phyloP scores from a whole-genome alignment of 108 stramenopile species.

The Aureococcus anophagefferens region DNA sequence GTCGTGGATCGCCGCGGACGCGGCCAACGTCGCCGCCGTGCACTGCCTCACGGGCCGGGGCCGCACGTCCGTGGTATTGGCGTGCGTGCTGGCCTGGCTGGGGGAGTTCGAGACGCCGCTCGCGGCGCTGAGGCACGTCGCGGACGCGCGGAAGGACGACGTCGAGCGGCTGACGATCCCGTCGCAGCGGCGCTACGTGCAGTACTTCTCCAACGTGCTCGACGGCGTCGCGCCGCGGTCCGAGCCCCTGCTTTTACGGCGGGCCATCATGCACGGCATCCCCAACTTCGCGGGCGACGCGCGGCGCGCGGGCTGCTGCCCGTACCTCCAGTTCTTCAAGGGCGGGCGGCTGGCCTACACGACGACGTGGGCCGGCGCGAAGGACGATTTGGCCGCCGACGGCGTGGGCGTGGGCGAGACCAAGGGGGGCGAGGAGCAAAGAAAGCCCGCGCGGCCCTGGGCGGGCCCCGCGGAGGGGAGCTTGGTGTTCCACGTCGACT shows the following conservation, averaged over 20 bases:
- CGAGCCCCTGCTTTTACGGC: constrained; percentile 72
- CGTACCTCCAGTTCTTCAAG: constrained; percentile 90
- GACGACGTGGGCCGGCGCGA: constrained; percentile 56
- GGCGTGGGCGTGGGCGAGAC: too few species aligned
- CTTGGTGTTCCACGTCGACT: constrained; percentile 59
- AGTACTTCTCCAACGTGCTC: constrained; percentile 82
- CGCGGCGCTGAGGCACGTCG: constrained; percentile 73
- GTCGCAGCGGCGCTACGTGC: constrained; percentile 77
- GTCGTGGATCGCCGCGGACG: constrained; percentile 83
- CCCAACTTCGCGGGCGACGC: constrained; percentile 50
- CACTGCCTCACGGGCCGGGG: constrained; percentile 94
- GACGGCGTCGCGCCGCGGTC: constrained; percentile 63
- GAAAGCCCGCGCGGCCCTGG: constrained; percentile 46
- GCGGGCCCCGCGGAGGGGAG: constrained; percentile 44
- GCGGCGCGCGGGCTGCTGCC: constrained; percentile 68
- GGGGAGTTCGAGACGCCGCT: constrained; percentile 68
- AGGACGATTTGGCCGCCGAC: constrained; percentile 50
- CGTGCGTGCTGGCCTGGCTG: constrained; percentile 85
- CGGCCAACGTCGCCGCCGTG: constrained; percentile 76
- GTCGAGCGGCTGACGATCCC: constrained; percentile 78
- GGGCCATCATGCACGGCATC: constrained; percentile 82
- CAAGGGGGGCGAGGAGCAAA: neutral
- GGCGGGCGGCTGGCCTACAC: constrained; percentile 71
- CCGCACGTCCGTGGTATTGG: constrained; percentile 70
- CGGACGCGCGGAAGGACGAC: constrained; percentile 44